These are phyloP conservation scores for Porphyrellus cyaneotinctus DNA, from an alignment of 768 basidiomycete species.

Conservation along the genomic window DNA sequence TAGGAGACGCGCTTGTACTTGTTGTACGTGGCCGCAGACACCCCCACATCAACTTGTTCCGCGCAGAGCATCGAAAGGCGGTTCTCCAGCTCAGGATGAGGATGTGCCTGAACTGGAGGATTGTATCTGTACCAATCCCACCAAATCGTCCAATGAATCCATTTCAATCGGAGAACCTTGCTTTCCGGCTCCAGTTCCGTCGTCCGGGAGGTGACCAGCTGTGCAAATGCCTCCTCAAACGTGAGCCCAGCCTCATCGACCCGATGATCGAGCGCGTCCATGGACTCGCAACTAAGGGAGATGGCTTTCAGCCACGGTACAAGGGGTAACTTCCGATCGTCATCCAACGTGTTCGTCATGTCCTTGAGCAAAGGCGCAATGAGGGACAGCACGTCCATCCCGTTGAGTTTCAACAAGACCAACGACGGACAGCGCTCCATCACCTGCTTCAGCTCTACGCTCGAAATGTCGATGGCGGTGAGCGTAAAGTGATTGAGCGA, in stretches of 20 bases:
- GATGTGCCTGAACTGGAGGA: constrained; percentile 17
- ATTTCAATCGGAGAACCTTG: constrained; percentile 27
- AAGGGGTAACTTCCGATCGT: constrained; percentile 17
- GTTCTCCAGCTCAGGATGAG: constrained; percentile 22
- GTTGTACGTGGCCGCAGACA: constrained; percentile 29
- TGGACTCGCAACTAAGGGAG: constrained; percentile 30
- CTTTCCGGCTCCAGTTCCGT: constrained; percentile 17
- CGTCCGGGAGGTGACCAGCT: constrained; percentile 25
- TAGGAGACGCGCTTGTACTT: constrained; percentile 32
- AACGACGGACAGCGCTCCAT: constrained; percentile 29
- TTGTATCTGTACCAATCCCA: constrained; percentile 26
- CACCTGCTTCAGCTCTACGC: constrained; percentile 21
- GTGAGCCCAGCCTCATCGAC: constrained; percentile 25
- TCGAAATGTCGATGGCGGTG: constrained; percentile 24
- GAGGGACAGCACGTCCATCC: constrained; percentile 20
- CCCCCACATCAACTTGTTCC: constrained; percentile 28
- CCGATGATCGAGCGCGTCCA: constrained; percentile 17
- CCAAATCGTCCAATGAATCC: constrained; percentile 33
- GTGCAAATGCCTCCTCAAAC: constrained; percentile 26
- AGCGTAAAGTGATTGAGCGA: constrained; percentile 30
- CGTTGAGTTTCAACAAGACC: constrained; percentile 28
- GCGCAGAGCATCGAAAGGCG: constrained; percentile 22
- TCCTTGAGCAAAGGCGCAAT: constrained; percentile 23
- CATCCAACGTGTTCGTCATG: constrained; percentile 20
- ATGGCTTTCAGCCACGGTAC: constrained; percentile 30